These are phyloP conservation scores for Rubia balearica DNA, from an alignment of 305 asterid genomes.

Conservation along the genomic window DNA sequence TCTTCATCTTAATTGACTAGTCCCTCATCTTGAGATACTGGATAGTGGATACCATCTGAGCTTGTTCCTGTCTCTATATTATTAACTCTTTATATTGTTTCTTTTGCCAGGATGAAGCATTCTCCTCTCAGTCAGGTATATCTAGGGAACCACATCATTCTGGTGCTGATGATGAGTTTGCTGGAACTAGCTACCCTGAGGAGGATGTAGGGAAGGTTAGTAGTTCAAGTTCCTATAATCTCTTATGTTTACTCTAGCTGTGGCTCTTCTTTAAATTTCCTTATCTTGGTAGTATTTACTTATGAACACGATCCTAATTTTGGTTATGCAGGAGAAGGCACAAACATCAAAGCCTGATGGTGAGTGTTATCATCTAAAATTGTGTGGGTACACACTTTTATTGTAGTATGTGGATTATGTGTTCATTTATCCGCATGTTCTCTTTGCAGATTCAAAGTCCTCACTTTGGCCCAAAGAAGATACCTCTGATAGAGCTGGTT, in stretches of 20 bases:
- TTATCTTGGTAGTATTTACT: slow-evolving; percentile 8
- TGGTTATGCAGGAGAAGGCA: slow-evolving; percentile 42
- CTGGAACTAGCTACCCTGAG: slow-evolving; percentile 36
- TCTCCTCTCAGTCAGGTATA: slow-evolving; percentile 22
- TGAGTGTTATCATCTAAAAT: slow-evolving; percentile 30
- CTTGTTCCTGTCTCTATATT: neutral
- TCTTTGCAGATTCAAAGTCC: slow-evolving; percentile 36
- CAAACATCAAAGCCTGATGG: slow-evolving; percentile 55
- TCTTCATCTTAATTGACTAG: neutral
- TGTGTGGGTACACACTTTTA: slow-evolving; percentile 3
- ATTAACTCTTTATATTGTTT: slow-evolving; percentile 9
- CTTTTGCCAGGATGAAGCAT: slow-evolving; percentile 25
- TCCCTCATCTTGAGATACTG: neutral
- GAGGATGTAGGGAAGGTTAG: slow-evolving; percentile 42
- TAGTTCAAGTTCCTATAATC: slow-evolving; percentile 6
- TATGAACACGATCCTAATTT: slow-evolving; percentile 16
- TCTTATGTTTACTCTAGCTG: slow-evolving; percentile 11
- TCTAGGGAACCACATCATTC: slow-evolving; percentile 21
- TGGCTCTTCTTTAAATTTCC: slow-evolving; percentile 5
- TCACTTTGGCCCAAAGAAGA: slow-evolving; percentile 31
- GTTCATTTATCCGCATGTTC: neutral
- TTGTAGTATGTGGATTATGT: neutral
- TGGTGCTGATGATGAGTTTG: slow-evolving; percentile 33
- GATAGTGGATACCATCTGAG: neutral
- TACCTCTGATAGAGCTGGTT: slow-evolving; percentile 39